Evolutionary conservation across 768 basidiomycete species (phyloP).

Genomic region (Pleurotus giganteus): DNA sequence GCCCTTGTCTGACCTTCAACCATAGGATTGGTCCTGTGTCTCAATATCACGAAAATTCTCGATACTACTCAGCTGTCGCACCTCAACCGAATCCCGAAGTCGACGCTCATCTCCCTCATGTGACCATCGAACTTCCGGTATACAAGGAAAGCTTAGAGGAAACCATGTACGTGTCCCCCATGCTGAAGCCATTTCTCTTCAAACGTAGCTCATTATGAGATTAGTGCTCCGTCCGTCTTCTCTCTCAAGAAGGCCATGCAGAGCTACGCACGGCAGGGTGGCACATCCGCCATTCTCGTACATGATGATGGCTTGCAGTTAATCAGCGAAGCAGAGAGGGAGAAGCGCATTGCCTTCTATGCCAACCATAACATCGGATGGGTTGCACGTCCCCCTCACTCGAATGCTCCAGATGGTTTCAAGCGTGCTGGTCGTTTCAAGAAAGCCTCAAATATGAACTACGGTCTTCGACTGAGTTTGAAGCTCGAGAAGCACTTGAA

Average conservation of each 20-base stretch:
- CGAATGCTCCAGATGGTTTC: slow-evolving; percentile 58
- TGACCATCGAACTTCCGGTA: slow-evolving; percentile 82
- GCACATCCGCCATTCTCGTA: slow-evolving; percentile 74
- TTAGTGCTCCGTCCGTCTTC: slow-evolving; percentile 68
- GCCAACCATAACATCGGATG: slow-evolving; percentile 76
- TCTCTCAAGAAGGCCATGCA: slow-evolving; percentile 86
- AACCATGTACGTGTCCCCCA: slow-evolving; percentile 60
- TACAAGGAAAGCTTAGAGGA: slow-evolving; percentile 85
- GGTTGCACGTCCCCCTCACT: slow-evolving; percentile 79
- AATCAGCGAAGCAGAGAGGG: slow-evolving; percentile 57
- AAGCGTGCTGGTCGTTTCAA: slow-evolving; percentile 87
- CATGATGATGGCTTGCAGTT: slow-evolving; percentile 85
- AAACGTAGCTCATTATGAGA: slow-evolving; percentile 9
- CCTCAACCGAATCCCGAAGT: slow-evolving; percentile 62
- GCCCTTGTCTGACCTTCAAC: slow-evolving; percentile 7
- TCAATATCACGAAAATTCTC: slow-evolving; percentile 73
- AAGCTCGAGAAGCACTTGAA: slow-evolving; percentile 48
- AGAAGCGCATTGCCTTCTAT: slow-evolving; percentile 72
- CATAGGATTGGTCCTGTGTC: slow-evolving; percentile 76
- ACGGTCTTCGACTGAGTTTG: slow-evolving; percentile 46
- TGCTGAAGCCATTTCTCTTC: slow-evolving; percentile 6
- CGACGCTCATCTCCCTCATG: slow-evolving; percentile 65
- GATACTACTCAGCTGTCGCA: slow-evolving; percentile 72
- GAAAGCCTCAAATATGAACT: slow-evolving; percentile 91
- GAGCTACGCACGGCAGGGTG: slow-evolving; percentile 90